These are phyloP conservation scores for Penicillium sp. DNA, from an alignment of 2,329 filamentous ascomycete species.

Conservation along the genomic window DNA sequence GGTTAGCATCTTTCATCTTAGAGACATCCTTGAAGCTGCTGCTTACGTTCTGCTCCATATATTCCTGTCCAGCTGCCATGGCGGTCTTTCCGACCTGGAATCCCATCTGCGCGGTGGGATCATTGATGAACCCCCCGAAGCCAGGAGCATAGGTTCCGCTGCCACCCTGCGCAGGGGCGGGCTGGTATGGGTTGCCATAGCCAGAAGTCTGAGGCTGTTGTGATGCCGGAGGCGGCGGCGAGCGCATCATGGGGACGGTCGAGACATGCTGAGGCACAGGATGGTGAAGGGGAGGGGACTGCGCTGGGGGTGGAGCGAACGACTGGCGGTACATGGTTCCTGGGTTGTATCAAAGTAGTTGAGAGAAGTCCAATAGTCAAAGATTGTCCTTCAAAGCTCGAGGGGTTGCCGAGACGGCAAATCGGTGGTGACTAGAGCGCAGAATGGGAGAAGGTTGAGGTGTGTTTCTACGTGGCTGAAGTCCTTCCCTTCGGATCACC, in stretches of 20 bases:
- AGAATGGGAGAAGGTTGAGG: constrained; percentile 5
- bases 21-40: too few relatives aligned
- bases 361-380: too few relatives aligned
- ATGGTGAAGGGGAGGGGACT: constrained; percentile 88
- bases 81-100: constrained; percentile 89
- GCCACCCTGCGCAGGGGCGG: constrained; percentile 35
- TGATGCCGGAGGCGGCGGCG: constrained; percentile 69
- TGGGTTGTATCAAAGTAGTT: too few relatives aligned
- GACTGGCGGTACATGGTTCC: constrained; percentile 88
- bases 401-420: too few relatives aligned
- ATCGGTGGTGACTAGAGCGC: constrained; percentile 6
- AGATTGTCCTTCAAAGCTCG: too few relatives aligned
- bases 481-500: too few relatives aligned
- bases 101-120: constrained; percentile 88
- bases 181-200: constrained; percentile 44
- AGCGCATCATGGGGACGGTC: constrained; percentile 91
- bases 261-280: constrained; percentile 97
- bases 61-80: constrained; percentile 83
- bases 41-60: constrained; percentile 85
- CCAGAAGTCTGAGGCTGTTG: constrained; percentile 56
- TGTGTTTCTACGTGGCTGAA: constrained; percentile 31
- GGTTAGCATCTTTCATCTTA: too few relatives aligned
- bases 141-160: constrained; percentile 44
- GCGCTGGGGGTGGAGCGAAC: constrained; percentile 65
- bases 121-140: constrained; percentile 90